These are phyloP conservation scores for Sarocladium brachiariae DNA, from an alignment of 2,329 filamentous ascomycete species.

Conservation along the genomic window DNA sequence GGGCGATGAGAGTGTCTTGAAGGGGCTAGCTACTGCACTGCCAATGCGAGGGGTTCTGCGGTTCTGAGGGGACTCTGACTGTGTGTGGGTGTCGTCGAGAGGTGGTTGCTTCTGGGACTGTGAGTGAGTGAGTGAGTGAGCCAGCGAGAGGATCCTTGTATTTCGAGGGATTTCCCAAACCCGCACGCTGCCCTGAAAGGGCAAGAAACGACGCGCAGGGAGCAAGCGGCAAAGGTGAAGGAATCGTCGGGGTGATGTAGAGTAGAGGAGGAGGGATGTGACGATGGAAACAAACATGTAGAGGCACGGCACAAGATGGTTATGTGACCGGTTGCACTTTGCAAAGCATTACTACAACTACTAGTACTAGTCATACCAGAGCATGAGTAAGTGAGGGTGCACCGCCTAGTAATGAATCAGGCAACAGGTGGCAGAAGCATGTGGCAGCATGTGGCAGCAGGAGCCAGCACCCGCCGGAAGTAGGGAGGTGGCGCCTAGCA, in stretches of 20 bases:
- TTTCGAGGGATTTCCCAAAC: too few species aligned
- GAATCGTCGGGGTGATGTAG: too few species aligned
- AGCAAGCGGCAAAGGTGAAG: background rate
- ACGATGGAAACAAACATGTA: background rate
- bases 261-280: background rate
- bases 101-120: background rate
- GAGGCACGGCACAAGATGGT: background rate
- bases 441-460: constrained; percentile 1
- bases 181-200: background rate
- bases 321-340: too few species aligned
- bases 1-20: background rate
- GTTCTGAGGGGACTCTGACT: background rate
- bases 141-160: too few species aligned
- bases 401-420: constrained; percentile 4
- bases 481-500: background rate
- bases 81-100: background rate
- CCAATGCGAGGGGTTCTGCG: constrained; percentile 2
- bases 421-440: background rate
- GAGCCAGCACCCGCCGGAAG: background rate
- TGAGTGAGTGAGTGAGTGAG: too few species aligned
- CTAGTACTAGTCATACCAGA: too few species aligned
- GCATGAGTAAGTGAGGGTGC: background rate
- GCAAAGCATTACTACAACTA: too few species aligned
- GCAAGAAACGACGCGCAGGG: background rate
- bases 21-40: constrained; percentile 1